phyloP scores from a whole-genome alignment of 139 green algal genomes.

The Edaphochlamys debaryana region DNA sequence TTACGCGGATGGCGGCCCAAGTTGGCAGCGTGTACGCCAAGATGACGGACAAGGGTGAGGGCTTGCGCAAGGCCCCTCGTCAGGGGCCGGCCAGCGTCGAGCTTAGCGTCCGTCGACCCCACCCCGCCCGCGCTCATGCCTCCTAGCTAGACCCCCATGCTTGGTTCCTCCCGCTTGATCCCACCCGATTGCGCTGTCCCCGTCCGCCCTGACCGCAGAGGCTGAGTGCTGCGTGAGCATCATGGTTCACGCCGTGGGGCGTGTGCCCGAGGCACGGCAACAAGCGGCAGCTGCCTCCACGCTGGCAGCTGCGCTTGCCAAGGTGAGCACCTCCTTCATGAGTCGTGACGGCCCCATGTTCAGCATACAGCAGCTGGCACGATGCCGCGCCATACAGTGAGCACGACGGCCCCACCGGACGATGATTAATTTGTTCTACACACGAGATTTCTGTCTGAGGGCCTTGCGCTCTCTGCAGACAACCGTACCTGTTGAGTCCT shows the following conservation, averaged over 20 bases:
- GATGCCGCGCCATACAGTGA: too few species aligned
- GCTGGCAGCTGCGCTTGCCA: slow-evolving; percentile 21
- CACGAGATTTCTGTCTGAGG: slow-evolving; percentile 39
- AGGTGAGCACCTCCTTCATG: too few species aligned
- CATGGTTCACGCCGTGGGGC: slow-evolving; percentile 43
- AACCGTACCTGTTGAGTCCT: background rate
- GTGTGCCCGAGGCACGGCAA: slow-evolving; percentile 12
- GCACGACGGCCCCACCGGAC: too few species aligned
- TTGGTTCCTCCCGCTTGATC: too few species aligned
- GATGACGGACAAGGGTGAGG: slow-evolving; percentile 43
- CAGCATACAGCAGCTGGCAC: too few species aligned
- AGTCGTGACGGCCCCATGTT: too few species aligned
- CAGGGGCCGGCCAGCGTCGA: too few species aligned
- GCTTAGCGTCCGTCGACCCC: too few species aligned
- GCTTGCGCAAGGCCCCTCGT: background rate
- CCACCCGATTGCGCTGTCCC: too few species aligned
- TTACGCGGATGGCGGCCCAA: slow-evolving; percentile 1
- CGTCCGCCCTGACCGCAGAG: slow-evolving; percentile 28
- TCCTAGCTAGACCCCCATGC: too few species aligned
- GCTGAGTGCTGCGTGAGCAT: slow-evolving; percentile 53
- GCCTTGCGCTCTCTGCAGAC: background rate
- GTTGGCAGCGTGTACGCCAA: slow-evolving; percentile 30
- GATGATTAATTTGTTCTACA: slow-evolving; percentile 33
- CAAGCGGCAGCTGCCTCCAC: background rate
- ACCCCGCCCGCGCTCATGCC: too few species aligned